Evolutionary conservation across 495 filamentous ascomycete genomes (phyloP).

Genomic region (Penicillium bialowiezense): DNA sequence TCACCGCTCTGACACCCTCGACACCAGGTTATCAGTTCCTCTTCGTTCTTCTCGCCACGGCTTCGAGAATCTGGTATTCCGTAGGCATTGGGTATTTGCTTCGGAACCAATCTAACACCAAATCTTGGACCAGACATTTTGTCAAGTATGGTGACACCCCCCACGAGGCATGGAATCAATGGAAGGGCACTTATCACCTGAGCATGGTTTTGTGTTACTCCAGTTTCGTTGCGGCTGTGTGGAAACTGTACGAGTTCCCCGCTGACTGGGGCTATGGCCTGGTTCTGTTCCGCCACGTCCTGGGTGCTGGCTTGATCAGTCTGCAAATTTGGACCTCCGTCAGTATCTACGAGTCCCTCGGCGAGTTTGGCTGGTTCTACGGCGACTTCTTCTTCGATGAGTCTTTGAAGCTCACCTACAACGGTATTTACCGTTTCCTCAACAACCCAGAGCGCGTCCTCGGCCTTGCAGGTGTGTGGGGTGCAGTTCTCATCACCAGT

Average conservation of each 20-base stretch:
- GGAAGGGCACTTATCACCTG: slow-evolving; percentile 94
- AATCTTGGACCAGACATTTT: slow-evolving; percentile 94
- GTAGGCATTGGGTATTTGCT: slow-evolving; percentile 84
- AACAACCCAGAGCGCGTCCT: slow-evolving; percentile 97
- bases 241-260: slow-evolving; percentile 92
- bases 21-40: slow-evolving; percentile 69
- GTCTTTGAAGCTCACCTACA: slow-evolving; percentile 84
- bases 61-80: slow-evolving; percentile 91
- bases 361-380: slow-evolving; percentile 99
- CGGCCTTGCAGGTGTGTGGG: slow-evolving; percentile 94
- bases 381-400: slow-evolving; percentile 94
- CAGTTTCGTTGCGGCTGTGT: slow-evolving; percentile 85
- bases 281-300: slow-evolving; percentile 78
- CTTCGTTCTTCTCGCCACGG: slow-evolving; percentile 75
- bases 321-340: slow-evolving; percentile 90
- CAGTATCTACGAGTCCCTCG: slow-evolving; percentile 94
- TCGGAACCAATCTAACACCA: slow-evolving; percentile 78
- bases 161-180: slow-evolving; percentile 93
- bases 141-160: slow-evolving; percentile 90
- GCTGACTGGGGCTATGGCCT: slow-evolving; percentile 81
- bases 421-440: slow-evolving; percentile 94
- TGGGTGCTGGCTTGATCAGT: slow-evolving; percentile 75
- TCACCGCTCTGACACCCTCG: slow-evolving; percentile 74
- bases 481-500: slow-evolving; percentile 86
- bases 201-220: slow-evolving; percentile 86